Conservation (phyloP, 2,329 filamentous ascomycete genomes). For the Alternaria sp. region DNA sequence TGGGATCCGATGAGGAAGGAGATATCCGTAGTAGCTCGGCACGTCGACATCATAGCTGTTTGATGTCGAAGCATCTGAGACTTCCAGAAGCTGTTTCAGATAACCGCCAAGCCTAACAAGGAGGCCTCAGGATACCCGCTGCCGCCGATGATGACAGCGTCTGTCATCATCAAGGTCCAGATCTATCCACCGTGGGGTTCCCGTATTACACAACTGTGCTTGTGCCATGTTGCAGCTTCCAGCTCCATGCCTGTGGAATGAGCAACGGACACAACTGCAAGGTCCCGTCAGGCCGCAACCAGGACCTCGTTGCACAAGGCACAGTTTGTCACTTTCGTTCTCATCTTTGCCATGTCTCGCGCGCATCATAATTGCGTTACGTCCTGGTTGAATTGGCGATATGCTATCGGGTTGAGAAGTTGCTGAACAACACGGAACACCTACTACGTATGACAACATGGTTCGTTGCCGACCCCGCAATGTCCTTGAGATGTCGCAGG, state of each 20-base stretch:
- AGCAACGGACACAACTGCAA: constrained; percentile 17
- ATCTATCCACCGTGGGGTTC: neutral
- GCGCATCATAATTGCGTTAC: neutral
- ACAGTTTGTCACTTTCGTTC: neutral
- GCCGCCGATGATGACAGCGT: neutral
- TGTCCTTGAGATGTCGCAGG: neutral
- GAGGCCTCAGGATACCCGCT: neutral
- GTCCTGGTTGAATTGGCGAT: neutral
- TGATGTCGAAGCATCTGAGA: constrained; percentile 23
- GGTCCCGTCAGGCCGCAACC: constrained; percentile 15
- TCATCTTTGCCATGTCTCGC: neutral
- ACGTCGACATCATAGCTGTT: constrained; percentile 21
- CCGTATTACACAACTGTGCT: neutral
- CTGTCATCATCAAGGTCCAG: neutral
- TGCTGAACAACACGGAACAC: neutral
- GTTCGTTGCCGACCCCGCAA: neutral
- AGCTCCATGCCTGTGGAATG: constrained; percentile 8
- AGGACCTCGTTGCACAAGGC: constrained; percentile 8
- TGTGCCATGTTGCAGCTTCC: constrained; percentile 15
- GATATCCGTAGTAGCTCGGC: neutral
- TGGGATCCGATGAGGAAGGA: neutral
- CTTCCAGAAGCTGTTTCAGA: constrained; percentile 40
- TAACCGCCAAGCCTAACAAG: constrained; percentile 1
- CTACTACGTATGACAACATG: neutral
- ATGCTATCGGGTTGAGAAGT: neutral